Conservation (phyloP, 2,329 filamentous ascomycete species). For the Triangularia verruculosa region DNA sequence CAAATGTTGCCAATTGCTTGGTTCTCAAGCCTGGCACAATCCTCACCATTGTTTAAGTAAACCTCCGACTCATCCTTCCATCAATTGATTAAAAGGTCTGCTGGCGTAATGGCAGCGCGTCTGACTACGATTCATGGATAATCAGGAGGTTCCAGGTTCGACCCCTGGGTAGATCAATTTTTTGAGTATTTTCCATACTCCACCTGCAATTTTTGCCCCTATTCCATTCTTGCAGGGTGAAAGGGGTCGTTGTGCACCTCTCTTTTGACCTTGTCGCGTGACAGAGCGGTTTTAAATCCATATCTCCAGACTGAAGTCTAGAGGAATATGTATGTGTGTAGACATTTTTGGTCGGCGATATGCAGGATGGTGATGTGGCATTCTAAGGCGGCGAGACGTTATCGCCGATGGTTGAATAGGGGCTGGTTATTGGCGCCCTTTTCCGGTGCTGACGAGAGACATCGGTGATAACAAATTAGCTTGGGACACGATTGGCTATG, state of each 20-base stretch:
- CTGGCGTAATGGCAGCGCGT: conserved; percentile 13
- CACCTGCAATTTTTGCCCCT: not conserved
- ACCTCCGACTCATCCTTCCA: no score
- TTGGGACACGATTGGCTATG: not conserved
- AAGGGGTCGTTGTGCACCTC: no score
- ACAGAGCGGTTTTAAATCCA: no score
- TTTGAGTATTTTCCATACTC: not conserved
- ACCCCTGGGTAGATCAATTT: conserved; percentile 10
- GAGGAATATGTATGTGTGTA: not conserved
- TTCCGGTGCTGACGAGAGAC: not conserved
- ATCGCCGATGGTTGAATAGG: not conserved
- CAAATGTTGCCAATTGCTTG: no score
- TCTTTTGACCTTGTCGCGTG: no score
- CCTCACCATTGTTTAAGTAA: no score
- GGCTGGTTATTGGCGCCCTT: not conserved
- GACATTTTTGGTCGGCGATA: not conserved
- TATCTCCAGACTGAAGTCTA: not conserved
- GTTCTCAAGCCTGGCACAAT: no score
- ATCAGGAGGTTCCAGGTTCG: conserved; percentile 14
- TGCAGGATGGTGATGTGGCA: not conserved
- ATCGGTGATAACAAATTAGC: not conserved
- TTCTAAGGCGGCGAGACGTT: not conserved
- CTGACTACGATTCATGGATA: conserved; percentile 4
- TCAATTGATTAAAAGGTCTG: conserved; percentile 1
- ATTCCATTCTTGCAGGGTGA: not conserved